A percentile compares a stretch with the other conserved stretches of the same genome.
phyloP scores from a whole-genome alignment of 345 rosid species.

The Psidium guajava region DNA sequence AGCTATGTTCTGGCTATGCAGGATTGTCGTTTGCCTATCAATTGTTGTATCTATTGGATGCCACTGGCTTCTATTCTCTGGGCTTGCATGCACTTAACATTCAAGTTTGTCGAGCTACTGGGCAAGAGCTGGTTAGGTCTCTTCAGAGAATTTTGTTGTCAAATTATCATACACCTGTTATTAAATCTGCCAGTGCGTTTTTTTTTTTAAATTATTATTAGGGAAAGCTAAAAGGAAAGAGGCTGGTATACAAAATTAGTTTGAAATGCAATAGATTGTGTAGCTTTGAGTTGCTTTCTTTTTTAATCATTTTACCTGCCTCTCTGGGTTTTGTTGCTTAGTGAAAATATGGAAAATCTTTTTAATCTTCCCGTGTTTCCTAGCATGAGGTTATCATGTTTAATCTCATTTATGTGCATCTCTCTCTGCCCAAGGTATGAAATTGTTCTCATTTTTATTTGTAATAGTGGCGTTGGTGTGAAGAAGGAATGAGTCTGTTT shows the following conservation, averaged over 20 bases:
- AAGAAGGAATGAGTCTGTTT: background rate
- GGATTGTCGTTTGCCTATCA: slow-evolving; percentile 87
- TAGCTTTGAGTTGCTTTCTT: background rate
- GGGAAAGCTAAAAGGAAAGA: background rate
- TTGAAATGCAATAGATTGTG: background rate
- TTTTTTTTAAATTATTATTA: background rate
- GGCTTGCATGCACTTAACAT: slow-evolving; percentile 89
- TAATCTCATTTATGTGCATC: background rate
- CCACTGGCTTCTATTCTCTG: slow-evolving; percentile 86
- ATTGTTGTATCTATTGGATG: slow-evolving; percentile 86
- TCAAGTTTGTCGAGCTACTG: slow-evolving; percentile 99
- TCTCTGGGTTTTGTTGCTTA: background rate
- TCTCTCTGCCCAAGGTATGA: background rate
- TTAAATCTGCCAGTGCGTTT: background rate
- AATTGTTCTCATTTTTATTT: background rate
- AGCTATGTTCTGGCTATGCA: slow-evolving; percentile 21
- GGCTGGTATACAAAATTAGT: background rate
- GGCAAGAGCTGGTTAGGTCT: slow-evolving; percentile 70
- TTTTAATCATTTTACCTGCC: background rate
- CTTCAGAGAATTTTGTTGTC: slow-evolving; percentile 8
- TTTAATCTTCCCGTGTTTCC: background rate
- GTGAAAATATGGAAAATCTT: background rate
- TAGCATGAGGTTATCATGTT: background rate
- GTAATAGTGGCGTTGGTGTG: background rate
- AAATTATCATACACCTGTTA: background rate